Percentiles rank a stretch among this genome's conserved stretches.
These are phyloP conservation scores for Cladobotryum mycophilum DNA, from an alignment of 2,329 filamentous ascomycete species.

Conservation along the genomic window DNA sequence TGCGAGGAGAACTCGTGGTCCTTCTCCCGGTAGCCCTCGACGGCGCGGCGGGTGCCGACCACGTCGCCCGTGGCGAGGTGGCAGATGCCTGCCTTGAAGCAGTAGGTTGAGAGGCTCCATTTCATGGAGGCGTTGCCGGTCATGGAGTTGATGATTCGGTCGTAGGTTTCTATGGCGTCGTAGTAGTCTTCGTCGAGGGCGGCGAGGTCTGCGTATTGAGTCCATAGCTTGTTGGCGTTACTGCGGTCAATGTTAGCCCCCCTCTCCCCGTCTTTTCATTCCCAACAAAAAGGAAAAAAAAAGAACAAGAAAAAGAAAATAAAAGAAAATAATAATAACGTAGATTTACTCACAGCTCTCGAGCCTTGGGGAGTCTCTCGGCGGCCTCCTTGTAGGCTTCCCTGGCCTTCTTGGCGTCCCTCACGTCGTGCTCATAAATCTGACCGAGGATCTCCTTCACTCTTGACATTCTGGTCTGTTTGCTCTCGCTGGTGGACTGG, in stretches of 20 bases:
- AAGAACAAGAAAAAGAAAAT: not conserved
- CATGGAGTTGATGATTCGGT: constrained; percentile 71
- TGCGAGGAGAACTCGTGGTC: constrained; percentile 71
- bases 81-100: constrained; percentile 90
- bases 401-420: constrained; percentile 70
- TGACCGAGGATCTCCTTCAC: constrained; percentile 88
- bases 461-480: constrained; percentile 83
- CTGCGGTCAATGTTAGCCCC: constrained; percentile 34
- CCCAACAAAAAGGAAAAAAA: not conserved
- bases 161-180: constrained; percentile 74
- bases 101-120: constrained; percentile 92
- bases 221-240: constrained; percentile 85
- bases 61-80: constrained; percentile 69
- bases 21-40: constrained; percentile 75
- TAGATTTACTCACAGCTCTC: constrained; percentile 6
- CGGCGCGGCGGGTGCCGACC: constrained; percentile 69
- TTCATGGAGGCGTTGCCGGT: constrained; percentile 89
- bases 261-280: not conserved
- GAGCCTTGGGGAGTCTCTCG: constrained; percentile 57
- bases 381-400: constrained; percentile 81
- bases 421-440: constrained; percentile 74
- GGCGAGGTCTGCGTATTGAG: constrained; percentile 85
- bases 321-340: not conserved
- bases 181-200: constrained; percentile 79
- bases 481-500: constrained; percentile 83